phyloP scores from a whole-genome alignment of 805 yeast species.

The Kodamaea kakaduensis region DNA sequence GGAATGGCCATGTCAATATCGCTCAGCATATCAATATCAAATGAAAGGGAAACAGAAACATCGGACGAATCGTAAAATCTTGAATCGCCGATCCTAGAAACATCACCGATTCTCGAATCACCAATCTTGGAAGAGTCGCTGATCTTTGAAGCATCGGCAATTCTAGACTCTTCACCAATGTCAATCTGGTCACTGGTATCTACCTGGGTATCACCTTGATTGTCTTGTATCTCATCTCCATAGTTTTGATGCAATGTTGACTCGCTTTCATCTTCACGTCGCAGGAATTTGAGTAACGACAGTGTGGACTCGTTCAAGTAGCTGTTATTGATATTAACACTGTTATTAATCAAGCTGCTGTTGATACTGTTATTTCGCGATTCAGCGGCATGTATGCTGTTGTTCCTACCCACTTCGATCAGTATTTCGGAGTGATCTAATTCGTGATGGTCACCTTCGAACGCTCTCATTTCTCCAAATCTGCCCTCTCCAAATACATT shows the following conservation, averaged over 20 bases:
- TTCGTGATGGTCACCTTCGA: conserved; percentile 7
- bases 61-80: not conserved
- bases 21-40: conserved; percentile 18
- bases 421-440: conserved; percentile 26
- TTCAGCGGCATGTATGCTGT: too few species aligned
- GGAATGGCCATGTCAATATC: conserved; percentile 23
- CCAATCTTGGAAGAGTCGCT: too few species aligned
- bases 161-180: too few species aligned
- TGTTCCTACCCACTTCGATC: conserved; percentile 39
- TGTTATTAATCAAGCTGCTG: too few species aligned
- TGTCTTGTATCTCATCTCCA: too few species aligned
- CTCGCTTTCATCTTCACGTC: not conserved
- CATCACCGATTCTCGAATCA: too few species aligned
- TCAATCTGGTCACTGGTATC: too few species aligned
- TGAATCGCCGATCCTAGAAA: not conserved
- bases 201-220: too few species aligned
- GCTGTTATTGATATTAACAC: too few species aligned
- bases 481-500: not conserved
- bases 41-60: conserved; percentile 1
- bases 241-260: not conserved
- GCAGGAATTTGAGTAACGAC: conserved; percentile 27
- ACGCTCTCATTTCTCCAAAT: not conserved
- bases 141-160: too few species aligned
- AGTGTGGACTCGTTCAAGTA: conserved; percentile 30
- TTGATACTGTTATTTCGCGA: too few species aligned